Base-by-base conservation (phyloP, 495 filamentous ascomycete genomes). In the Lophiostoma macrostomum region DNA sequence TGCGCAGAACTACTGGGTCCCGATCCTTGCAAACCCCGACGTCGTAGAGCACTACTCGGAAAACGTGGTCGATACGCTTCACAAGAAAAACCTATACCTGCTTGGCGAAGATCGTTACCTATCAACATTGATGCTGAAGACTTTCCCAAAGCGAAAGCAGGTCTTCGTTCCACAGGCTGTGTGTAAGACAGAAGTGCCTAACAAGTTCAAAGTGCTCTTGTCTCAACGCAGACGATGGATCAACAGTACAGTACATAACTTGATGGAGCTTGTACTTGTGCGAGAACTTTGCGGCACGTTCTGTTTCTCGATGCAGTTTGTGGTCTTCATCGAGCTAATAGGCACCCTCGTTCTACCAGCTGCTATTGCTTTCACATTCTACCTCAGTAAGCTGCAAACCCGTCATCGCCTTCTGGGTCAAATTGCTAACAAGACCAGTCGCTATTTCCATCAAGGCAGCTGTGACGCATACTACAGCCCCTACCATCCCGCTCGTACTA, bases 231-330 rank as follows among this genome's bases (percentile, higher is more conserved):
- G 94, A 66, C 80, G 94, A 63, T 99, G 94, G 94, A 99, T 99
- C 72, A 99, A 99, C 80, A 95, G 88, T 70, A 99, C 94, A 1
- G 88, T 99, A 30, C 94, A 99, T 74, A 99, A 99, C 62, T 75
- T 97, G 35, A 95, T 99, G 84, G 94, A 99, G 69, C 80, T 99
- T 16, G 87, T 96, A 23, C 80, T 97, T 5, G 94, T 99, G 22
- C 80, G 90, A 42, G 94, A 99, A 74, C 80, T 99, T 4, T 99
- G 94, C 66, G 94, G 94, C 40, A 99, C 94, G 0, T 99, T 99
- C 74, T 99, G 94, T 77, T 99, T 99, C 76, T 94, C 87, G 72
- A 99, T 99, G 94, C 94, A 99, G 69, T 97, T 97, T 66, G 85
- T 97, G 46, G 85, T 99, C 50, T 95, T 90, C 69, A 90, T 99